Evolutionary conservation across 1,284 basidiomycete species (phyloP).

Genomic region (Ustilago xerochloae): DNA sequence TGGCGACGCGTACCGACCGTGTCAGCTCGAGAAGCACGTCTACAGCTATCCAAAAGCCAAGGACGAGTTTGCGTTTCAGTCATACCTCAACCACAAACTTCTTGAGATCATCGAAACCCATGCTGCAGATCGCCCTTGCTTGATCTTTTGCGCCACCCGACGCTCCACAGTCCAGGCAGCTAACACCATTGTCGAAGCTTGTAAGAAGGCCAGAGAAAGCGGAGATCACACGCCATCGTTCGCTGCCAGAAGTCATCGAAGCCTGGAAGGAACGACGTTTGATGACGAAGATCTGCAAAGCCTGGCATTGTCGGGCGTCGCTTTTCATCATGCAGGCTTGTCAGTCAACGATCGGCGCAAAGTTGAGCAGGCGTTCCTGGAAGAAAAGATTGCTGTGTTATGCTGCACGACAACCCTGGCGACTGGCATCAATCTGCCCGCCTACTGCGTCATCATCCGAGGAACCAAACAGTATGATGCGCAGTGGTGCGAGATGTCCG

Average conservation of each 20-base stretch:
- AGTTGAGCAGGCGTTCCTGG: slow-evolving; percentile 79
- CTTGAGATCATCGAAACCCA: slow-evolving; percentile 70
- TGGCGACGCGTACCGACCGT: slow-evolving; percentile 58
- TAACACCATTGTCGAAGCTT: slow-evolving; percentile 79
- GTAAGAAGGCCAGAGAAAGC: slow-evolving; percentile 43
- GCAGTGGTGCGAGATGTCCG: slow-evolving; percentile 53
- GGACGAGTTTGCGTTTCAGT: slow-evolving; percentile 84
- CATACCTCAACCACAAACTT: slow-evolving; percentile 80
- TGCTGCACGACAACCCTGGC: slow-evolving; percentile 76
- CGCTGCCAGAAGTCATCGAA: slow-evolving; percentile 3
- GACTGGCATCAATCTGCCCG: slow-evolving; percentile 82
- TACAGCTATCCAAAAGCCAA: slow-evolving; percentile 70
- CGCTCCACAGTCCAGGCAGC: slow-evolving; percentile 76
- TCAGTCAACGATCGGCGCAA: slow-evolving; percentile 77
- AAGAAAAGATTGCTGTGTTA: slow-evolving; percentile 71
- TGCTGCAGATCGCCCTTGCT: slow-evolving; percentile 40
- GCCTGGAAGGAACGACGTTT: slow-evolving; percentile 26
- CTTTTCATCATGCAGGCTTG: slow-evolving; percentile 87
- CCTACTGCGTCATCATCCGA: slow-evolving; percentile 63
- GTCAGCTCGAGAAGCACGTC: slow-evolving; percentile 54
- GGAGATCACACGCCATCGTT: slow-evolving; percentile 1
- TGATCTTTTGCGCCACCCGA: slow-evolving; percentile 60
- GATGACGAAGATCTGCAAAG: slow-evolving; percentile 38
- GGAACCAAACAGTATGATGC: slow-evolving; percentile 56
- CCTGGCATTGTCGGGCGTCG: slow-evolving; percentile 74